Evolutionary conservation across 768 basidiomycete species (phyloP).

Genomic region (Lepiota subincarnata): DNA sequence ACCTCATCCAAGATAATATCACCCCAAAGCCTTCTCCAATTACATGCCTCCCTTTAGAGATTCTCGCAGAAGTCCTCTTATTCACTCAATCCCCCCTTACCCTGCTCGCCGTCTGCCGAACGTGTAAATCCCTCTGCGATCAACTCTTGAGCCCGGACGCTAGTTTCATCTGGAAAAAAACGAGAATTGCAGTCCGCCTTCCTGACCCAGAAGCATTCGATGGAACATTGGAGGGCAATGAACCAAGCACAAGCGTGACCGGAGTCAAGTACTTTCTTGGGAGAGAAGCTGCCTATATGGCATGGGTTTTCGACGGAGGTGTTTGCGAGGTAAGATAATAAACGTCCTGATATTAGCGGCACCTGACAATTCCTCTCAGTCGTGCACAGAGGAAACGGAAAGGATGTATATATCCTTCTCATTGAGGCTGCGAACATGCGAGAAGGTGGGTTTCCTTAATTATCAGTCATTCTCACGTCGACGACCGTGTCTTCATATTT

Average conservation of each 20-base stretch:
- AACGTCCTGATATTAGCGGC: neutral
- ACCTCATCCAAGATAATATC: too few species aligned
- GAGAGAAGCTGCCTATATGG: conserved; percentile 58
- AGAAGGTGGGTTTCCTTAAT: conserved; percentile 18
- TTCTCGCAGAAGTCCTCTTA: conserved; percentile 5
- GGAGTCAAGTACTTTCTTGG: conserved; percentile 1
- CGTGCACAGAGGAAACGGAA: conserved; percentile 34
- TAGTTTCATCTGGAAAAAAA: conserved; percentile 11
- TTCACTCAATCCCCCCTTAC: neutral
- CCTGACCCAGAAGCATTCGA: conserved; percentile 18
- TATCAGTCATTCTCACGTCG: neutral
- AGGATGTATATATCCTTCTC: conserved; percentile 45
- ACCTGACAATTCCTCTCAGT: conserved; percentile 19
- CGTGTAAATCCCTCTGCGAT: conserved; percentile 4
- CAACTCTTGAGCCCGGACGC: conserved; percentile 8
- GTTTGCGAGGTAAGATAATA: conserved; percentile 44
- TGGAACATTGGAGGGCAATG: neutral
- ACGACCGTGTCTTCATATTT: neutral
- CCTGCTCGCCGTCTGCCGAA: conserved; percentile 5
- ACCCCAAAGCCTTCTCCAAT: conserved; percentile 31
- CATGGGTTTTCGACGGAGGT: conserved; percentile 58
- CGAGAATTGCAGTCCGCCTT: conserved; percentile 8
- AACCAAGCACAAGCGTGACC: neutral
- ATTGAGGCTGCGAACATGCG: conserved; percentile 43
- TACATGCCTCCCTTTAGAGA: conserved; percentile 1